Base-by-base conservation (phyloP, 139 green algal genomes). In the Micractinium sp. region DNA sequence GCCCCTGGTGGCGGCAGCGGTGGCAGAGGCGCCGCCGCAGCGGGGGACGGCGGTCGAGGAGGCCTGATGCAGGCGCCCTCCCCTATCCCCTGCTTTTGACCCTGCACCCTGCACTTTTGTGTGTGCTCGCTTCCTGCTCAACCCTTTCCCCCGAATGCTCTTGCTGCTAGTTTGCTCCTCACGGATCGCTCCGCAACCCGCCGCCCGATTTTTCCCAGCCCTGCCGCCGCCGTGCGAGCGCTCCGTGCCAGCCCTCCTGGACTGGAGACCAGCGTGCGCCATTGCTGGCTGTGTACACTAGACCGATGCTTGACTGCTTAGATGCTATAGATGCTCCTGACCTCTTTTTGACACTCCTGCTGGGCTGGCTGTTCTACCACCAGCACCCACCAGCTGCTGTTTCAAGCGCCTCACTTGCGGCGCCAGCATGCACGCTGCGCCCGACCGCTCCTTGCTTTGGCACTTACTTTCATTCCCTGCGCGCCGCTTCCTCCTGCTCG, bases 1-100 rank as follows among this genome's bases (percentile, higher is more conserved):
- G 56, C 56, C 82, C 27, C 36, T 86, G 19, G 82, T 86, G 35
- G 82, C 82, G 12, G 82, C 82, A 14, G 82, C 82, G 3, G 82
- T 86, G 2, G 82, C 82, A 20, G 60, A 86, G 61, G 82, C 25
- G 20, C 60, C 82, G 7, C 25, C 31, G 15, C 35, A 53, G 35
- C 79, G 31, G 35, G 16, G 61, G 12, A 4, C n/a, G 2, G 80
- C 80, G 53, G 80, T 85, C 4, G 53, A 85, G 80, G 80, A 85
- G 53, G 80, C 80, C 2, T 85, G 53, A 85, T 35, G 33, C n/a
- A n/a, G n/a, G n/a, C n/a, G n/a, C 2, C 2, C 13, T 29, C 25
- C 13, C 22, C 22, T 56, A 31, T 22, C 33, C 22, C 22, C 12
- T 56, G 35, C 35, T 81, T 36, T 80, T 41, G 35, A 47, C n/a